phyloP scores from a whole-genome alignment of 2,329 filamentous ascomycete genomes.

The Aspergillus pseudoviridinutans region DNA sequence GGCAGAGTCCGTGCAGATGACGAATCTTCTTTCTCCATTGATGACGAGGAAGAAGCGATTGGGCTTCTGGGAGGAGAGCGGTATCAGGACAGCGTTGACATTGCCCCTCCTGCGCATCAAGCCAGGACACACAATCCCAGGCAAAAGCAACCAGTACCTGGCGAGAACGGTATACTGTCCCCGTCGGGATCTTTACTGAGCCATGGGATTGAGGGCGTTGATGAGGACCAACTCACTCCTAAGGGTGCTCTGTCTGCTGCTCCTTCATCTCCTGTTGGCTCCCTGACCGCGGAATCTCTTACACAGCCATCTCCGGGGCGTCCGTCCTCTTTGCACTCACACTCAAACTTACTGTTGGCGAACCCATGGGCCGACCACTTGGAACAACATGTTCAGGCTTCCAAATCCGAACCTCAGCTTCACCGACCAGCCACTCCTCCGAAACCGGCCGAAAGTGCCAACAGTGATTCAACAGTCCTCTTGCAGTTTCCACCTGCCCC shows the following conservation, averaged over 20 bases:
- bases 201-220: conserved; percentile 27
- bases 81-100: conserved; percentile 33
- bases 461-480: conserved; percentile 30
- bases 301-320: conserved; percentile 24
- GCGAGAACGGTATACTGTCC: conserved; percentile 21
- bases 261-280: conserved; percentile 29
- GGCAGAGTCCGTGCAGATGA: conserved; percentile 61
- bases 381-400: conserved; percentile 11
- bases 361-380: conserved; percentile 38
- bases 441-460: conserved; percentile 11
- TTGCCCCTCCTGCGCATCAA: conserved; percentile 22
- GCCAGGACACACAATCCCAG: conserved; percentile 15
- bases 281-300: conserved; percentile 29
- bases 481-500: conserved; percentile 40
- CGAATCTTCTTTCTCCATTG: conserved; percentile 61
- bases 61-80: conserved; percentile 37
- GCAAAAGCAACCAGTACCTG: conserved; percentile 10
- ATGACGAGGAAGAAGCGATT: conserved; percentile 56
- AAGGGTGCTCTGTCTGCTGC: conserved; percentile 29
- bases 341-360: conserved; percentile 31
- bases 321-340: conserved; percentile 30
- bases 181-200: conserved; percentile 33
- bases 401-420: conserved; percentile 21
- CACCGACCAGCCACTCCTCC: conserved; percentile 27
- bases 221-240: conserved; percentile 32